Conservation (phyloP, 2,329 filamentous ascomycete genomes). For the Aureobasidium sp. region DNA sequence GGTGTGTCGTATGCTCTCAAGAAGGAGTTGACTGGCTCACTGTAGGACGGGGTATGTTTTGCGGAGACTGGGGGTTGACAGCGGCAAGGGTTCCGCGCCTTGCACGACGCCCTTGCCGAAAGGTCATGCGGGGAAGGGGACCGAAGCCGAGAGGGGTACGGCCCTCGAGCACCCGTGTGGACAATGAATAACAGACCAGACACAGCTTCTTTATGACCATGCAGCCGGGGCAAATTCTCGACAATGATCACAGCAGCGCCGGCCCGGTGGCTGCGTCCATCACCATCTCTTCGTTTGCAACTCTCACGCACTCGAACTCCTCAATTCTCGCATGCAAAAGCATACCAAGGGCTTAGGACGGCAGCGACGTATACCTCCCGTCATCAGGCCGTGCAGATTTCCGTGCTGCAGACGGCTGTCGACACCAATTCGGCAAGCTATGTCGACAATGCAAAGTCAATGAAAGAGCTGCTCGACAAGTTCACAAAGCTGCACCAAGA, state of each 20-base stretch:
- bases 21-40: background rate
- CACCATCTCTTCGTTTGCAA: background rate
- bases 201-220: too few relatives aligned
- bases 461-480: conserved; percentile 63
- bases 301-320: background rate
- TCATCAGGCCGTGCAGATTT: conserved; percentile 76
- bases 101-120: too few relatives aligned
- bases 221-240: conserved; percentile 5
- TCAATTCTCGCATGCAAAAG: background rate
- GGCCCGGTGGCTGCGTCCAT: background rate
- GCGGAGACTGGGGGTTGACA: too few relatives aligned
- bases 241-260: conserved; percentile 8
- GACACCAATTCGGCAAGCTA: conserved; percentile 73
- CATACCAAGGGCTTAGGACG: background rate
- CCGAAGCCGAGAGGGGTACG: conserved; percentile 9
- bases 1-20: background rate
- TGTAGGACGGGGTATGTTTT: background rate
- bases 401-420: conserved; percentile 66
- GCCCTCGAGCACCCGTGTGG: conserved; percentile 7
- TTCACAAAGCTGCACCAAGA: conserved; percentile 64
- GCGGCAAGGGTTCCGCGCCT: background rate
- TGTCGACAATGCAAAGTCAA: conserved; percentile 70
- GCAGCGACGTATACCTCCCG: conserved; percentile 69
- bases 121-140: conserved; percentile 13
- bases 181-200: conserved; percentile 1